Evolutionary conservation across 106 monocot genomes (phyloP).

Genomic region (Hemerocallis citrina): DNA sequence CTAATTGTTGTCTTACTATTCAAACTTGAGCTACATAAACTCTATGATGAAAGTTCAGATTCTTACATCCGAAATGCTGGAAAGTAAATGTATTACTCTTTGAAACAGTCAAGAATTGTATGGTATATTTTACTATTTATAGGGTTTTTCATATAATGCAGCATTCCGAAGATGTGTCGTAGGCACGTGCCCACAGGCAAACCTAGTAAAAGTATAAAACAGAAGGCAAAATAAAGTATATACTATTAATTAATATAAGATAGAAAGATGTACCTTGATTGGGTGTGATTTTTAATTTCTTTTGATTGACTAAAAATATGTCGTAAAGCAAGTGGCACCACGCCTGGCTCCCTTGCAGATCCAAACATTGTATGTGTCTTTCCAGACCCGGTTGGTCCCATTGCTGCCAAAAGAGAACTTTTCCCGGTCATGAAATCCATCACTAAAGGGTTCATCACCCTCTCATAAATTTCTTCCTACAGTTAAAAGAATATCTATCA

Average conservation of each 20-base stretch:
- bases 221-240: neutral
- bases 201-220: neutral
- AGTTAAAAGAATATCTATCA: neutral
- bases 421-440: constrained; percentile 66
- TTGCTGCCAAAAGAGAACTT: constrained; percentile 67
- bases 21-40: too few relatives aligned
- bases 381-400: constrained; percentile 89
- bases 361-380: constrained; percentile 95
- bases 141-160: too few relatives aligned
- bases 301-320: constrained; percentile 31
- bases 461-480: constrained; percentile 66
- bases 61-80: too few relatives aligned
- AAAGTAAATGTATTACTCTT: too few relatives aligned
- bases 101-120: too few relatives aligned
- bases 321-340: constrained; percentile 51
- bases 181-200: too few relatives aligned
- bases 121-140: too few relatives aligned
- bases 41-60: too few relatives aligned
- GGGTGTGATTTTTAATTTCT: constrained; percentile 6
- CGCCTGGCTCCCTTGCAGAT: constrained; percentile 49
- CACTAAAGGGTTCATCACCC: constrained; percentile 62
- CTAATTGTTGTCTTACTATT: too few relatives aligned
- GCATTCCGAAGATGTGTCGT: too few relatives aligned
- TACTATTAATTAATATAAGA: too few relatives aligned
- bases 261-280: constrained; percentile 17